A percentile compares a stretch with the other conserved stretches of the same genome.
Conservation (phyloP, 2,329 filamentous ascomycete species). For the Diaporthe amygdali region DNA sequence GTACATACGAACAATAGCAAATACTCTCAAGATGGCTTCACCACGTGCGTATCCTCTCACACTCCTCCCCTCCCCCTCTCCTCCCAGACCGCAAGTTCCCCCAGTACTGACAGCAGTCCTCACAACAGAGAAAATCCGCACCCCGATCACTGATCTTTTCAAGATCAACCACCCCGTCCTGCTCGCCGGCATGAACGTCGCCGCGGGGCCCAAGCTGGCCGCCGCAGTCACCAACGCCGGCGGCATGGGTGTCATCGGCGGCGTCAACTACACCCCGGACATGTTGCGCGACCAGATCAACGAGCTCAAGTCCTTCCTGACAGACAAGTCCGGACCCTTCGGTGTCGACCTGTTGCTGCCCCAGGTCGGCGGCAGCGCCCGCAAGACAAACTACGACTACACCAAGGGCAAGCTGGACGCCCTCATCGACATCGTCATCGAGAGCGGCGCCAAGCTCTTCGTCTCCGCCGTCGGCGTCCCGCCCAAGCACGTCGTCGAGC, state of each 20-base stretch:
- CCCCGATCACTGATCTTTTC: conserved; percentile 91
- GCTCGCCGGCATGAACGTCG: conserved; percentile 98
- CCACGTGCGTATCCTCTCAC: conserved; percentile 66
- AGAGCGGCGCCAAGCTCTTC: conserved; percentile 89
- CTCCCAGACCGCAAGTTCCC: neutral
- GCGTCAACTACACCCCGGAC: conserved; percentile 93
- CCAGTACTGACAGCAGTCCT: neutral
- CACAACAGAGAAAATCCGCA: conserved; percentile 80
- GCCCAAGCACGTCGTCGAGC: conserved; percentile 86
- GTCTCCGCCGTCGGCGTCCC: conserved; percentile 96
- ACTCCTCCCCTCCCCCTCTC: neutral
- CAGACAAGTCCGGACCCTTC: conserved; percentile 92
- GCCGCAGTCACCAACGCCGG: conserved; percentile 97
- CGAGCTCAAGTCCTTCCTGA: conserved; percentile 87
- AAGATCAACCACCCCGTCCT: conserved; percentile 97
- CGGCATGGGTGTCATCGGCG: conserved; percentile 94
- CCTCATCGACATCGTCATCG: conserved; percentile 90
- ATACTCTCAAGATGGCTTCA: conserved; percentile 68
- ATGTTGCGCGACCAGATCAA: conserved; percentile 96
- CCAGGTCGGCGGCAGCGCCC: conserved; percentile 90
- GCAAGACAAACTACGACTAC: conserved; percentile 99
- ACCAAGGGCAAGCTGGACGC: conserved; percentile 97
- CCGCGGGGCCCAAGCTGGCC: conserved; percentile 93
- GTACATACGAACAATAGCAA: neutral
- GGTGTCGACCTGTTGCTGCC: conserved; percentile 93